These are phyloP conservation scores for Glycine tomentella DNA, from an alignment of 306 rosid genomes.

Conservation along the genomic window DNA sequence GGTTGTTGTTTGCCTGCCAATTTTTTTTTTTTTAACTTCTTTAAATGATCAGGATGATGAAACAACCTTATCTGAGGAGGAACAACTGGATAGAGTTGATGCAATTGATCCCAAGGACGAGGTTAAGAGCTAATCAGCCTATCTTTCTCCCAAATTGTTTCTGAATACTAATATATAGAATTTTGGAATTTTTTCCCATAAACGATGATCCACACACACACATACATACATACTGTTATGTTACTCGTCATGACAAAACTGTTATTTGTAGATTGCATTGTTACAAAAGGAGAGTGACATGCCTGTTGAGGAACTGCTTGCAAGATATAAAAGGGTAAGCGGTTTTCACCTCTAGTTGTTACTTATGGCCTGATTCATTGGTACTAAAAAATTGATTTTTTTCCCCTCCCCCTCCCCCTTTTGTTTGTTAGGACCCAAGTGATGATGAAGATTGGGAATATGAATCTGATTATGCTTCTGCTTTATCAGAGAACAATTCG, in stretches of 20 bases:
- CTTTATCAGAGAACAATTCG: constrained; percentile 63
- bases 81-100: constrained; percentile 80
- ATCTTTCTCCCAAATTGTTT: constrained; percentile 33
- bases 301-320: constrained; percentile 90
- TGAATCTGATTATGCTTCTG: constrained; percentile 73
- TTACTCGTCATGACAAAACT: constrained; percentile 42
- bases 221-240: neutral
- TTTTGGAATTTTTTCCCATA: constrained; percentile 21
- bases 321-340: constrained; percentile 94
- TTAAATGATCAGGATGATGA: constrained; percentile 84
- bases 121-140: constrained; percentile 59
- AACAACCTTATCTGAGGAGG: constrained; percentile 94
- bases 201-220: neutral
- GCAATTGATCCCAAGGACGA: constrained; percentile 71
- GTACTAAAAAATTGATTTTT: constrained; percentile 32
- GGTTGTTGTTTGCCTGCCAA: constrained; percentile 17
- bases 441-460: constrained; percentile 59
- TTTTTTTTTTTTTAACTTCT: constrained; percentile 34
- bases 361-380: constrained; percentile 37
- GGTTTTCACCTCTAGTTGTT: constrained; percentile 48
- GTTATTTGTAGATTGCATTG: constrained; percentile 72
- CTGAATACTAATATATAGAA: constrained; percentile 23
- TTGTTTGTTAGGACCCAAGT: constrained; percentile 59
- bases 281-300: constrained; percentile 91
- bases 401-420: neutral